phyloP scores from a whole-genome alignment of 371 early-diverging fungal genomes.

The Mortierella sp. region DNA sequence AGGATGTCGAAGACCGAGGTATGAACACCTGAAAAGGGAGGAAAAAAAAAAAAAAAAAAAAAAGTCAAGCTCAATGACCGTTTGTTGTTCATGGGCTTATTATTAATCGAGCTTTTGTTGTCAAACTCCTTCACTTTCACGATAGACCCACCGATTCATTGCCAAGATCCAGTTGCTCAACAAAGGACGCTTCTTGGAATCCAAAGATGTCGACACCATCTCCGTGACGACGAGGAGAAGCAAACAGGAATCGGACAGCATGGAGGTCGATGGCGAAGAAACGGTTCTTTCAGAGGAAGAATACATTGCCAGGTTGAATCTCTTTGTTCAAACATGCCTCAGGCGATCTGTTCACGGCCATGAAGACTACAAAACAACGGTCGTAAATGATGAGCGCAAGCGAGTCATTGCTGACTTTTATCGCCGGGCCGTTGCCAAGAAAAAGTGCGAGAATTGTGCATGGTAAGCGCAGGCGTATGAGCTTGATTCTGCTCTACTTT shows the following conservation, averaged over 20 bases:
- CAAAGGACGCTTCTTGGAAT: slow-evolving; percentile 84
- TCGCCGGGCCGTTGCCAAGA: slow-evolving; percentile 60
- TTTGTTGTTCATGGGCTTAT: no score
- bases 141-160: slow-evolving; percentile 60
- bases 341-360: slow-evolving; percentile 35
- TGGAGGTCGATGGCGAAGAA: slow-evolving; percentile 62
- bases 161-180: slow-evolving; percentile 80
- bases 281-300: slow-evolving; percentile 61
- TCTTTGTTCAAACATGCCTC: slow-evolving; percentile 26
- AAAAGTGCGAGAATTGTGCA: slow-evolving; percentile 85
- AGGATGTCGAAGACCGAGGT: slow-evolving; percentile 77
- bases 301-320: slow-evolving; percentile 64
- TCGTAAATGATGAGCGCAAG: slow-evolving; percentile 81
- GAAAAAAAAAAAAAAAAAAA: no score
- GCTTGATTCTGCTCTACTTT: background rate
- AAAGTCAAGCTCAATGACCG: no score
- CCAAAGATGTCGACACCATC: slow-evolving; percentile 79
- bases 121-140: background rate
- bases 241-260: slow-evolving; percentile 57
- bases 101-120: background rate
- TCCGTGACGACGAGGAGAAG: slow-evolving; percentile 55
- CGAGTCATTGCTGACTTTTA: slow-evolving; percentile 81
- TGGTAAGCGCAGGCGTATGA: slow-evolving; percentile 32
- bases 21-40: slow-evolving; percentile 24
- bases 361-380: slow-evolving; percentile 74